Evolutionary conservation across 805 yeast species (phyloP).

Genomic region (Ogataea polymorpha): DNA sequence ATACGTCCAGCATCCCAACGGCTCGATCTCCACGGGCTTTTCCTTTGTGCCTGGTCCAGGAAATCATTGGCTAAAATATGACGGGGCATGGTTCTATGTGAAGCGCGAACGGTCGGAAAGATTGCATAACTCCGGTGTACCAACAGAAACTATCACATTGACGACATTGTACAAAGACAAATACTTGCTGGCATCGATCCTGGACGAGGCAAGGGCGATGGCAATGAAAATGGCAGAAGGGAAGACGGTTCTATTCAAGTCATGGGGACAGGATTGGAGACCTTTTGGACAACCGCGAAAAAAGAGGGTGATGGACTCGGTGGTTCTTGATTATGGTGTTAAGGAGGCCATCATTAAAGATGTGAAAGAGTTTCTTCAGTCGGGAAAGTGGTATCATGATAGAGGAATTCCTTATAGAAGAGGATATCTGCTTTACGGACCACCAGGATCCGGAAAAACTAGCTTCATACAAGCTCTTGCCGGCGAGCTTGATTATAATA

Average conservation of each 20-base stretch:
- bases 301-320: constrained; percentile 81
- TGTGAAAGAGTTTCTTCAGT: constrained; percentile 71
- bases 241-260: constrained; percentile 87
- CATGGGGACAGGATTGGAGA: constrained; percentile 99
- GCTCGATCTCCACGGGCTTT: constrained; percentile 82
- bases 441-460: constrained; percentile 97
- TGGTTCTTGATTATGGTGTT: constrained; percentile 75
- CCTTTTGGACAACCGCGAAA: constrained; percentile 95
- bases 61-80: constrained; percentile 78
- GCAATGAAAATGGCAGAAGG: constrained; percentile 86
- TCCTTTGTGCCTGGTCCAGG: constrained; percentile 98
- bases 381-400: constrained; percentile 89
- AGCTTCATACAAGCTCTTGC: constrained; percentile 95
- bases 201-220: constrained; percentile 78
- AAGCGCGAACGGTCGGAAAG: constrained; percentile 89
- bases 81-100: constrained; percentile 84
- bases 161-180: constrained; percentile 87
- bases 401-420: constrained; percentile 97
- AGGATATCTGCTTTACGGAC: constrained; percentile 91
- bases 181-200: constrained; percentile 55
- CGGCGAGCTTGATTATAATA: constrained; percentile 92
- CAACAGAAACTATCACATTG: constrained; percentile 92
- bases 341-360: constrained; percentile 65
- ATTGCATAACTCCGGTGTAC: constrained; percentile 86
- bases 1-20: constrained; percentile 86